Evolutionary conservation across 257 asterid species (phyloP).

Genomic region (Solanum infundibuliforme): DNA sequence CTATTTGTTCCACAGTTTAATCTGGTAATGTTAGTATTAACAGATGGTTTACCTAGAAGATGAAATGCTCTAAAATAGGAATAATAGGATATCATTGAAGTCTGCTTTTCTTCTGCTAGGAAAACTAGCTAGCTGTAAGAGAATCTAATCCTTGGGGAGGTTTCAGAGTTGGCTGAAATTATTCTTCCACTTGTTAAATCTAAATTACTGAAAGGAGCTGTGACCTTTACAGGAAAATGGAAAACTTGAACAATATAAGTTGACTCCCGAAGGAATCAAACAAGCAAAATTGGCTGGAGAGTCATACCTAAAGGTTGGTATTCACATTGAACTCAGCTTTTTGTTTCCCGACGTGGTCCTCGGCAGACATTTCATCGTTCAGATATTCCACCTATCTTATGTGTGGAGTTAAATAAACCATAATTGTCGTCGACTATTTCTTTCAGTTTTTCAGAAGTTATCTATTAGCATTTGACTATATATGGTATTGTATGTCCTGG

Average conservation of each 20-base stretch:
- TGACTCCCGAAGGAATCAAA: slow-evolving; percentile 70
- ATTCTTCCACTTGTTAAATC: neutral
- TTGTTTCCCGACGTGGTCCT: neutral
- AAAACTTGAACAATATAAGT: slow-evolving; percentile 54
- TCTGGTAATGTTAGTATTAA: neutral
- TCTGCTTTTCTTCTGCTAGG: neutral
- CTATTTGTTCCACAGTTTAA: neutral
- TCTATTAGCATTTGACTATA: neutral
- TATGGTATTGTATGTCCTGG: neutral
- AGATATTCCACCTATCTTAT: neutral
- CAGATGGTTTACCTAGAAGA: neutral
- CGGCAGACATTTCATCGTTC: neutral
- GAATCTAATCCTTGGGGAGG: neutral
- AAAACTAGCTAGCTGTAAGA: neutral
- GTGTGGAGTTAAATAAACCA: neutral
- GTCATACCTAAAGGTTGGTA: slow-evolving; percentile 52
- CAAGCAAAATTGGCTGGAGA: slow-evolving; percentile 83
- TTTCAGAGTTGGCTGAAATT: neutral
- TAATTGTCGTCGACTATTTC: neutral
- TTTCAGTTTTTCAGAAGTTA: neutral
- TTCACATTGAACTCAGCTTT: neutral
- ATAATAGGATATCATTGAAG: neutral
- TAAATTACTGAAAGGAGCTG: neutral
- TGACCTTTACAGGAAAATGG: slow-evolving; percentile 61
- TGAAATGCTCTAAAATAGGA: neutral